Percentiles rank a stretch among this genome's conserved stretches.
phyloP scores from a whole-genome alignment of 2,329 filamentous ascomycete genomes.

The Helotiales sp. region DNA sequence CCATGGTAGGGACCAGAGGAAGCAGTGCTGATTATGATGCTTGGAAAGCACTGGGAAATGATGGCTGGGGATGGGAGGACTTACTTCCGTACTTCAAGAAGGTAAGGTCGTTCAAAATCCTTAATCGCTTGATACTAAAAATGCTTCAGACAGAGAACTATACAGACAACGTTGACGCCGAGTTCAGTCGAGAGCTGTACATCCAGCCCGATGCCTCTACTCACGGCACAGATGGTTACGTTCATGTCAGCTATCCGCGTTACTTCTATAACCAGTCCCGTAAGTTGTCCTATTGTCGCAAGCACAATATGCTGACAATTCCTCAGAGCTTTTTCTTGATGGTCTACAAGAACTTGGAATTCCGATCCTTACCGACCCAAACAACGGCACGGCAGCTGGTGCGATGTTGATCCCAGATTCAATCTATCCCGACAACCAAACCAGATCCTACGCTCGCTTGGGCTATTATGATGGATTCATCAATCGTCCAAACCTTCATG shows the following conservation, averaged over 20 bases:
- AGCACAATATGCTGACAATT: neutral
- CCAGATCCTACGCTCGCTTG: conserved; percentile 41
- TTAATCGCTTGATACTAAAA: neutral
- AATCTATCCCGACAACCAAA: conserved; percentile 41
- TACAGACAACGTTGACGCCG: conserved; percentile 27
- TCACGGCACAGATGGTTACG: conserved; percentile 39
- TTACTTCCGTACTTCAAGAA: conserved; percentile 52
- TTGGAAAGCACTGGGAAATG: conserved; percentile 48
- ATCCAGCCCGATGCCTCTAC: conserved; percentile 31
- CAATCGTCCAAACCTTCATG: conserved; percentile 40
- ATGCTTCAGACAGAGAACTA: conserved; percentile 39
- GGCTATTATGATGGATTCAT: conserved; percentile 42
- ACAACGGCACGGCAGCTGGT: conserved; percentile 40
- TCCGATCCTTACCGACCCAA: conserved; percentile 38
- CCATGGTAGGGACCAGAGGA: conserved; percentile 9
- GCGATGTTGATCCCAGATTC: conserved; percentile 40
- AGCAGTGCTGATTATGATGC: conserved; percentile 30
- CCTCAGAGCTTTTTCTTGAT: conserved; percentile 39
- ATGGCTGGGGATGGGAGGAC: conserved; percentile 50
- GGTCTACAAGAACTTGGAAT: conserved; percentile 41
- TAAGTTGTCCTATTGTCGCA: conserved; percentile 24
- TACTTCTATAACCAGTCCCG: conserved; percentile 43
- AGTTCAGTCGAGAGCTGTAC: conserved; percentile 25
- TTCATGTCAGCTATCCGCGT: conserved; percentile 41
- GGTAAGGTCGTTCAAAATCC: neutral